These are phyloP conservation scores for Thermothelomyces thermophilus DNA, from an alignment of 2,329 filamentous ascomycete species.

Conservation along the genomic window DNA sequence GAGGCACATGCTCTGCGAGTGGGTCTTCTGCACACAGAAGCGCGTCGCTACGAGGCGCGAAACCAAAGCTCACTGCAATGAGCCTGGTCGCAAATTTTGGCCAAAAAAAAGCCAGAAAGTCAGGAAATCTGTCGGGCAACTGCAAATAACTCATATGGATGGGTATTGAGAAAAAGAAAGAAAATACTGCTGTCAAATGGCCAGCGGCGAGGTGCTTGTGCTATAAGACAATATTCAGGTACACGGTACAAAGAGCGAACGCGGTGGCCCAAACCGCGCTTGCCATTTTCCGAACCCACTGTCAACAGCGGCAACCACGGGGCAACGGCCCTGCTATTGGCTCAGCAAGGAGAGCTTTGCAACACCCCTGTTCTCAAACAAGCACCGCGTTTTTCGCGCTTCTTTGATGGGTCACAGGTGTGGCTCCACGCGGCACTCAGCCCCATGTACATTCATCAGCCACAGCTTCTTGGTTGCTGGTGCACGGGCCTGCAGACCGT, in stretches of 20 bases:
- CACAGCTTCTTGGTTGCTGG: constrained; percentile 6
- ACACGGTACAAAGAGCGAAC: constrained; percentile 22
- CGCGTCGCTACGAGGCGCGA: constrained; percentile 2
- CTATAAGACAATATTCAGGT: constrained; percentile 18
- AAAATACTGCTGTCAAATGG: neutral
- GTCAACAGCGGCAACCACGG: constrained; percentile 51
- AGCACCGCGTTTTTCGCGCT: constrained; percentile 25
- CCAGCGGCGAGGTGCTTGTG: neutral
- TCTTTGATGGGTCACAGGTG: constrained; percentile 3
- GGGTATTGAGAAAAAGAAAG: no score
- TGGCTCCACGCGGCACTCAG: constrained; percentile 23
- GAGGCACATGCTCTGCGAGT: constrained; percentile 4
- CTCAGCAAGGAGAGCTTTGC: constrained; percentile 9
- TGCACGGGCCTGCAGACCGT: constrained; percentile 7
- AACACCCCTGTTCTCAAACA: constrained; percentile 12
- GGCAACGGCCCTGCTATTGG: constrained; percentile 50
- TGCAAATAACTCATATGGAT: no score
- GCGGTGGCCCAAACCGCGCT: constrained; percentile 25
- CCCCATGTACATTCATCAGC: constrained; percentile 10
- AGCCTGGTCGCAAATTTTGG: neutral
- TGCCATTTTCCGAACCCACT: constrained; percentile 22
- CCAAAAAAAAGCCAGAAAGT: no score
- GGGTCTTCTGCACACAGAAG: neutral
- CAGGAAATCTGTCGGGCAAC: no score
- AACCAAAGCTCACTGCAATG: neutral